phyloP scores from a whole-genome alignment of 1,139 yeast genomes.

The Taphrina betulina region DNA sequence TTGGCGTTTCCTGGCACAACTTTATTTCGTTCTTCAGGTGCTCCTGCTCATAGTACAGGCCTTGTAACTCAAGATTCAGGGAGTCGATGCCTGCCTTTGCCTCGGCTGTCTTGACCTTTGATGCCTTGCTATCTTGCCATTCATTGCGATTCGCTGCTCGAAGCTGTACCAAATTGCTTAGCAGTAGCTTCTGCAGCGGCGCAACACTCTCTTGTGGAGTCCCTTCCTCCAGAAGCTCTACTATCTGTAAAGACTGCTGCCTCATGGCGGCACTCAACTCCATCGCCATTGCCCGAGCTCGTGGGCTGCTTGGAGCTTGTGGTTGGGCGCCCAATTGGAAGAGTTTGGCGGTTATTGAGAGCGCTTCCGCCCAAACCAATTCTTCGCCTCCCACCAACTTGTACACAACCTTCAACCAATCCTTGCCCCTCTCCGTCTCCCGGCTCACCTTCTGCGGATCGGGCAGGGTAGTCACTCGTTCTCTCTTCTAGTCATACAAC shows the following conservation, averaged over 20 bases:
- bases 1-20: conserved; percentile 40
- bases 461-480: no score
- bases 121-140: conserved; percentile 39
- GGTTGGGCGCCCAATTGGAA: no score
- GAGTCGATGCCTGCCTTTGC: conserved; percentile 42
- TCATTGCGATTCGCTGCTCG: conserved; percentile 41
- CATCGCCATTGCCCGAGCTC: not conserved
- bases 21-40: conserved; percentile 43
- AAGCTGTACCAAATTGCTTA: conserved; percentile 40
- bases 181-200: conserved; percentile 15
- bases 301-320: no score
- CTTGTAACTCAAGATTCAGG: conserved; percentile 43
- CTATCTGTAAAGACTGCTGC: not conserved
- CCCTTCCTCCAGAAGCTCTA: not conserved
- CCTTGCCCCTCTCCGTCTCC: no score
- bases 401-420: no score
- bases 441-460: no score
- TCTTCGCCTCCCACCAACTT: no score
- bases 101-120: conserved; percentile 39
- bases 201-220: not conserved
- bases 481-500: no score
- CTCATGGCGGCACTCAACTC: not conserved
- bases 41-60: conserved; percentile 44
- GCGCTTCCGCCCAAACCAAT: no score
- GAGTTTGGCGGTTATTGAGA: no score